These are phyloP conservation scores for Porodaedalea pini DNA, from an alignment of 1,284 basidiomycete genomes.

Conservation along the genomic window DNA sequence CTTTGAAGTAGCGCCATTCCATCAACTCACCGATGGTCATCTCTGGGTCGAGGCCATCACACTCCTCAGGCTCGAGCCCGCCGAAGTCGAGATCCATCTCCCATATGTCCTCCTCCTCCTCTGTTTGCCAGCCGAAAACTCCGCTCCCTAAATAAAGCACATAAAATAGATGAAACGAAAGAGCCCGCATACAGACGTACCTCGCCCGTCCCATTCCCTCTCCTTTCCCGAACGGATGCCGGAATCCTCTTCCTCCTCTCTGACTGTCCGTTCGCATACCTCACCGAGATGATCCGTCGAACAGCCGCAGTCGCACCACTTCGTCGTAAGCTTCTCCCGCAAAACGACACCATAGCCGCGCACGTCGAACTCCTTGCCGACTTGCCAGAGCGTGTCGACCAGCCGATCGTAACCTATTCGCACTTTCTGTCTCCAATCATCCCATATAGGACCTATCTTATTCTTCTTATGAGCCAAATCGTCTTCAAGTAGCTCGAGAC, in stretches of 20 bases:
- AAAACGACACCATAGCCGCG: constrained; percentile 64
- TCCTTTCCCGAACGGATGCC: constrained; percentile 56
- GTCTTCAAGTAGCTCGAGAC: constrained; percentile 55
- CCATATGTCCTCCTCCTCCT: constrained; percentile 71
- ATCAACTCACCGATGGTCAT: constrained; percentile 67
- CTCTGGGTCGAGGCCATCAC: constrained; percentile 42
- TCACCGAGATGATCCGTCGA: constrained; percentile 71
- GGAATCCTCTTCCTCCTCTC: constrained; percentile 59
- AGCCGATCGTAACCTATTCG: constrained; percentile 59
- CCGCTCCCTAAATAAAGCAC: constrained; percentile 43
- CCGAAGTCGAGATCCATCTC: constrained; percentile 62
- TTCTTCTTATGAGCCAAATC: constrained; percentile 51
- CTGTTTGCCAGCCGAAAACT: constrained; percentile 62
- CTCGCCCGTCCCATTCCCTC: constrained; percentile 67
- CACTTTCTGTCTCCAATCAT: constrained; percentile 55
- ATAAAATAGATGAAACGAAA: background rate
- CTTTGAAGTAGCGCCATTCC: constrained; percentile 64
- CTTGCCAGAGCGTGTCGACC: constrained; percentile 58
- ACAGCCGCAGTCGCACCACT: constrained; percentile 75
- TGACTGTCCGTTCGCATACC: constrained; percentile 65
- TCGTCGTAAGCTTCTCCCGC: constrained; percentile 61
- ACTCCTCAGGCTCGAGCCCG: constrained; percentile 47
- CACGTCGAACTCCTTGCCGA: constrained; percentile 65
- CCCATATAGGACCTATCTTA: constrained; percentile 41
- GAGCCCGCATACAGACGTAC: constrained; percentile 26